phyloP scores from a whole-genome alignment of 371 early-diverging fungal species.

The Saksenaea oblongispora region DNA sequence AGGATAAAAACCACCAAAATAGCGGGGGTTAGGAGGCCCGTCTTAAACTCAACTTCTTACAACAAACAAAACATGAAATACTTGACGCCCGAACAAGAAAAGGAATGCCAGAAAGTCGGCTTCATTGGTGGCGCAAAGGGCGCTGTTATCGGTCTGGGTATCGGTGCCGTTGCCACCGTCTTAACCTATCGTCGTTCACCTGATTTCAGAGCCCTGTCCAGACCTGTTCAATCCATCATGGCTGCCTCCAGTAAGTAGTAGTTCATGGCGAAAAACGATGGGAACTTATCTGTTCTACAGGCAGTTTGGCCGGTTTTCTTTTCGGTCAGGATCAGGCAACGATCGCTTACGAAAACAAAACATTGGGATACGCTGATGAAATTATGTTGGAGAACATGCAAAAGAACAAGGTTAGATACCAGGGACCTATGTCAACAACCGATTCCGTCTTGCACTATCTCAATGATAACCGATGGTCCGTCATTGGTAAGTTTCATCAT shows the following conservation, averaged over 20 bases:
- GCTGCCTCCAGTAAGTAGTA: constrained; percentile 36
- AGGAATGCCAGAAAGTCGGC: constrained; percentile 22
- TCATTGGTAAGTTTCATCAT: constrained; percentile 44
- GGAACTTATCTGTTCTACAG: constrained; percentile 16
- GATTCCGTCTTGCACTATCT: constrained; percentile 31
- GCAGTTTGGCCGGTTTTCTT: constrained; percentile 44
- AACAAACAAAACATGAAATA: constrained; percentile 2
- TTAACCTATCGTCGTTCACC: constrained; percentile 37
- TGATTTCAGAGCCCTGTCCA: constrained; percentile 41
- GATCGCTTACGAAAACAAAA: constrained; percentile 36
- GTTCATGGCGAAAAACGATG: neutral
- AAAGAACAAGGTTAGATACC: constrained; percentile 1
- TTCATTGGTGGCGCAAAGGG: constrained; percentile 41
- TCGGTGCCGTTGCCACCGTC: constrained; percentile 43
- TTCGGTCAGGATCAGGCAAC: constrained; percentile 47
- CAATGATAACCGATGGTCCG: constrained; percentile 53
- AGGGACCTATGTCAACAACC: neutral
- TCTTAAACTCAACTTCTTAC: constrained; percentile 1
- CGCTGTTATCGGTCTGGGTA: constrained; percentile 45
- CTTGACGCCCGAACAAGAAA: constrained; percentile 36
- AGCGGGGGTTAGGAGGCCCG: constrained; percentile 3
- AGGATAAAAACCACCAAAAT: constrained; percentile 1
- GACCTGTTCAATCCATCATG: constrained; percentile 44
- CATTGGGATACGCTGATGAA: constrained; percentile 49
- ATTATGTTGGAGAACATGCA: constrained; percentile 24